Evolutionary conservation across 2,329 filamentous ascomycete species (phyloP), one percentile per base, ranked within the genome.

Genomic region (Fusarium sp.): DNA sequence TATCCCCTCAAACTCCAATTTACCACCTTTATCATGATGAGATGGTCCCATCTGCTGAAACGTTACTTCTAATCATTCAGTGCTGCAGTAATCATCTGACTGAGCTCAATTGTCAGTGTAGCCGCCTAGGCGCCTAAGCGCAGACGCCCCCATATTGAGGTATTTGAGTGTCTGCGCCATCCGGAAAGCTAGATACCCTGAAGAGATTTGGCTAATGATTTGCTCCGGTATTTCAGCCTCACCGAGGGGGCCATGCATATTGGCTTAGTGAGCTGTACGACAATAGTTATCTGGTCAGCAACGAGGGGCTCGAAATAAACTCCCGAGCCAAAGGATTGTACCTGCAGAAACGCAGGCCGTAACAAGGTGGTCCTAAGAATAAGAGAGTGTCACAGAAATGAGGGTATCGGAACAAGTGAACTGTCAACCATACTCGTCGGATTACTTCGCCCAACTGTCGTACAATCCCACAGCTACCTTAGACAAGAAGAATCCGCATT

Each of bases 41-140:
- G 47, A 32, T 38, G 28, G 32, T 48, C 39, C 26, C 30, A 38
- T 62, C 32, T 17, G 42, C 41, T 60, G 62, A 56, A 74, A 74
- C 54, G 50, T 64, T 52, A 24, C 62, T 34, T 73, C 42, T 32
- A n/a, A 63, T n/a, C n/a, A n/a, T 24, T 12, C 24, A 22, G 28
- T 36, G 28, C 39, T 34, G 28, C 32, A 17, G 26, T 38, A 28
- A 59, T 36, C 44, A 50, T 24, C 44, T 45, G 38, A 42, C 39
- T 34, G 38, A 28, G 56, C 45, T 36, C 41, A 48, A 57, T 38
- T 15, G 30, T 8, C 11, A 26, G 39, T 51, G 36, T 66, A 69
- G 67, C 73, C 73, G 73, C 67, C 26, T 72, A 67, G 55, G 34
- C 73, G 73, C 60, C 54, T 55, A 75, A 56, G 65, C 73, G 63